Percentiles rank a stretch among this genome's conserved stretches.
phyloP scores from a whole-genome alignment of 2,329 filamentous ascomycete genomes.

The Aspergillus brunneoviolaceus region DNA sequence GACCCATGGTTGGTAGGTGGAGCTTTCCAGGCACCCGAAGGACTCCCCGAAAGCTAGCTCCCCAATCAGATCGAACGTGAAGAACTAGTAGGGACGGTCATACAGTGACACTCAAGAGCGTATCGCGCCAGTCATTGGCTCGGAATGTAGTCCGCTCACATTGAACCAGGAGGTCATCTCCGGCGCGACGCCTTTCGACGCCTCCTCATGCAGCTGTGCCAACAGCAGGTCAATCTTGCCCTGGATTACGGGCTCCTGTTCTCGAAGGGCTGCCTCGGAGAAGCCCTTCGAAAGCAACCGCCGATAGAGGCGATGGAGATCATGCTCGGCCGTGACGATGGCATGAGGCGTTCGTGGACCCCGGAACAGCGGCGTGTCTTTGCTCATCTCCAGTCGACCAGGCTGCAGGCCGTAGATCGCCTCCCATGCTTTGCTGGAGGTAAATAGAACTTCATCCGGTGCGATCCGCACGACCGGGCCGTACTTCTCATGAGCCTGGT shows the following conservation, averaged over 20 bases:
- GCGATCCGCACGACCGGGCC: background rate
- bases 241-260: slow-evolving; percentile 29
- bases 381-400: slow-evolving; percentile 4
- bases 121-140: background rate
- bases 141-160: slow-evolving; percentile 24
- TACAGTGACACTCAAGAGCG: background rate
- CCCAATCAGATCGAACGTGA: slow-evolving; percentile 42
- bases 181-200: background rate
- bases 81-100: slow-evolving; percentile 23
- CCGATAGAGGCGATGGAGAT: slow-evolving; percentile 7
- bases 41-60: slow-evolving; percentile 42
- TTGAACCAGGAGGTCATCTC: slow-evolving; percentile 25
- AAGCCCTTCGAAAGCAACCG: slow-evolving; percentile 29
- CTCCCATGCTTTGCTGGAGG: background rate
- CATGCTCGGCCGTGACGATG: slow-evolving; percentile 12
- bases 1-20: slow-evolving; percentile 37
- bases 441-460: background rate
- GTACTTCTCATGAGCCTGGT: background rate
- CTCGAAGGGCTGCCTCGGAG: slow-evolving; percentile 29
- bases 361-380: slow-evolving; percentile 2
- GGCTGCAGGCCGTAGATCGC: background rate
- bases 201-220: slow-evolving; percentile 16
- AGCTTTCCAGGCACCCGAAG: slow-evolving; percentile 41
- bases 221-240: slow-evolving; percentile 30
- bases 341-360: slow-evolving; percentile 1